phyloP scores from a whole-genome alignment of 2,329 filamentous ascomycete genomes.

The Teratosphaeria destructans region DNA sequence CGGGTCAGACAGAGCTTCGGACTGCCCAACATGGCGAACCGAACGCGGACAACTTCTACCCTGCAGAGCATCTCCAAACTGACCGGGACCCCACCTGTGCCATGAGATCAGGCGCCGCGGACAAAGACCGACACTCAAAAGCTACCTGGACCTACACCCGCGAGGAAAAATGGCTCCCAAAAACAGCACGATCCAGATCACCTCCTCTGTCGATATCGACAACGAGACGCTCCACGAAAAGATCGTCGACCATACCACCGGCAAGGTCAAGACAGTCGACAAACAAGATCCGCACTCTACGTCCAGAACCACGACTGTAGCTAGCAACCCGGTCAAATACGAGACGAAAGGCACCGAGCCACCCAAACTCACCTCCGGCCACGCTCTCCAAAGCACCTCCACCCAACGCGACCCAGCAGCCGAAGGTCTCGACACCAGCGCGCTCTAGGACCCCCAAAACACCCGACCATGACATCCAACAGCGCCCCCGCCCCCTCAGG shows the following conservation, averaged over 20 bases:
- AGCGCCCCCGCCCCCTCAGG: conserved; percentile 1
- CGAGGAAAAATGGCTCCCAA: neutral
- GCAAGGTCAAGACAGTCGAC: conserved; percentile 27
- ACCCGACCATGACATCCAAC: conserved; percentile 11
- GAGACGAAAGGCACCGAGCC: conserved; percentile 20
- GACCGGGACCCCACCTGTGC: neutral
- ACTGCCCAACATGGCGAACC: neutral
- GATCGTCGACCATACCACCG: conserved; percentile 27
- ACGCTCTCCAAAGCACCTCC: conserved; percentile 2
- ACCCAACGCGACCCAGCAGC: conserved; percentile 8
- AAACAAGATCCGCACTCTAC: conserved; percentile 24
- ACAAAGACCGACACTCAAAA: neutral
- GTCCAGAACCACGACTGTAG: conserved; percentile 23
- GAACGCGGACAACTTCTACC: neutral
- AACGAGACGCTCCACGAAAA: conserved; percentile 27
- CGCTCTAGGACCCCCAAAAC: conserved; percentile 12
- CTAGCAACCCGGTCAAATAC: conserved; percentile 28
- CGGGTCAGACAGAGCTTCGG: neutral
- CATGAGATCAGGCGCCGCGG: neutral
- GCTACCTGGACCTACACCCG: neutral
- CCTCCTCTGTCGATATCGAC: conserved; percentile 28
- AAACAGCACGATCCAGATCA: neutral
- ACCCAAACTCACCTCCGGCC: conserved; percentile 9
- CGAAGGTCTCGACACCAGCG: conserved; percentile 22
- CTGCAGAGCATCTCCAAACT: neutral